phyloP scores from a whole-genome alignment of 2,329 filamentous ascomycete species.

The Arthroderma sp. region DNA sequence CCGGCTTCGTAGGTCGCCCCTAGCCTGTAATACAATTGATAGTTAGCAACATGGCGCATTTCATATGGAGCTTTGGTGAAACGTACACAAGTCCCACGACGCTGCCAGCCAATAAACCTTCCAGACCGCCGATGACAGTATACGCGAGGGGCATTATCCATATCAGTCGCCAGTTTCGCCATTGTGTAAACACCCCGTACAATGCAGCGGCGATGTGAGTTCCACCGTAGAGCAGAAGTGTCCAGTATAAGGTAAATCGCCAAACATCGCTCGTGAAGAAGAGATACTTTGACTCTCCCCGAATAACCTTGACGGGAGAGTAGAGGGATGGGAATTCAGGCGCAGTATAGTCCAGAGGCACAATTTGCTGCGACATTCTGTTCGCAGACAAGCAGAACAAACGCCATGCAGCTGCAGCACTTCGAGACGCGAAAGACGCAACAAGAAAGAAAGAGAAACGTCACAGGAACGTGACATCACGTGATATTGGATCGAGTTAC shows the following conservation, averaged over 20 bases:
- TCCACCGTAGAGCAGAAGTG: conserved; percentile 60
- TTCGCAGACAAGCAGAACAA: too few relatives aligned
- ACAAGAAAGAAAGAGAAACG: too few relatives aligned
- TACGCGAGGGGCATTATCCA: conserved; percentile 64
- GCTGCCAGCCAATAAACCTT: conserved; percentile 68
- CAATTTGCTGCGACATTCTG: neutral
- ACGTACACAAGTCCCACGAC: conserved; percentile 42
- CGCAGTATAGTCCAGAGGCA: conserved; percentile 43
- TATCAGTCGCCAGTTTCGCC: conserved; percentile 35
- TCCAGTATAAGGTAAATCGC: conserved; percentile 82
- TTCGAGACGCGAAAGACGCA: too few relatives aligned
- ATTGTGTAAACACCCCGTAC: conserved; percentile 62
- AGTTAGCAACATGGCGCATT: too few relatives aligned
- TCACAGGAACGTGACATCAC: too few relatives aligned
- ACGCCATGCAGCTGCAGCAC: too few relatives aligned
- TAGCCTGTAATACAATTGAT: conserved; percentile 37
- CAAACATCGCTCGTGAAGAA: conserved; percentile 67
- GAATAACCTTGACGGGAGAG: conserved; percentile 50
- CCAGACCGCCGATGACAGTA: conserved; percentile 54
- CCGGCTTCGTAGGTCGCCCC: conserved; percentile 70
- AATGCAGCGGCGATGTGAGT: conserved; percentile 61
- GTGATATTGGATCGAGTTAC: too few relatives aligned
- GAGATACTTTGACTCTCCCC: conserved; percentile 49
- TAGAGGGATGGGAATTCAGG: conserved; percentile 73
- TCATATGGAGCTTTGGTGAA: too few relatives aligned